These are phyloP conservation scores for Gossypium thurberi DNA, from an alignment of 345 rosid species.

Conservation along the genomic window DNA sequence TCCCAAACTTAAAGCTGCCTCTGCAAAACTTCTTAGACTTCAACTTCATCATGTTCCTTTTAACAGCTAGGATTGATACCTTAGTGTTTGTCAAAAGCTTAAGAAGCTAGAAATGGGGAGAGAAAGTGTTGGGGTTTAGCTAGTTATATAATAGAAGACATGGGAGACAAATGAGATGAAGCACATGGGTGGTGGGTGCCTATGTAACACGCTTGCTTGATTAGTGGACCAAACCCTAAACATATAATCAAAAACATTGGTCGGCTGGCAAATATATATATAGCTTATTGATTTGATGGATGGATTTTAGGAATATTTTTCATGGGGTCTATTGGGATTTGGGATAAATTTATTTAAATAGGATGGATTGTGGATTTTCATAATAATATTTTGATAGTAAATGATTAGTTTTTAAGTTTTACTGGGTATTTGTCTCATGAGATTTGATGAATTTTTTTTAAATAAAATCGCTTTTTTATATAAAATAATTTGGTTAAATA, in stretches of 20 bases:
- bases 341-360: no score
- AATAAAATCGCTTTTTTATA: no score
- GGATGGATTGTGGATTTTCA: no score
- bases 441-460: no score
- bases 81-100: not conserved
- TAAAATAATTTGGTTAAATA: no score
- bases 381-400: no score
- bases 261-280: not conserved
- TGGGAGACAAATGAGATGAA: constrained; percentile 4
- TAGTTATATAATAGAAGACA: not conserved
- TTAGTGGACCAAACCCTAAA: constrained; percentile 18
- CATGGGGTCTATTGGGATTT: no score
- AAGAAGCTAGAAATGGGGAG: not conserved
- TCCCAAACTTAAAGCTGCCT: constrained; percentile 50
- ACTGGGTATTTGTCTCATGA: no score
- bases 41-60: constrained; percentile 45
- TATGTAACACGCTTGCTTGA: constrained; percentile 44
- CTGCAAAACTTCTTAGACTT: constrained; percentile 63
- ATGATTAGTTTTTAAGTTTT: no score
- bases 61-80: not conserved
- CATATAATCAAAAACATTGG: not conserved
- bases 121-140: not conserved
- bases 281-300: not conserved
- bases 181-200: constrained; percentile 41
- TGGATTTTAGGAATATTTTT: not conserved